Base-by-base conservation (phyloP, 2,329 filamentous ascomycete species). In the Talaromyces sp. region DNA sequence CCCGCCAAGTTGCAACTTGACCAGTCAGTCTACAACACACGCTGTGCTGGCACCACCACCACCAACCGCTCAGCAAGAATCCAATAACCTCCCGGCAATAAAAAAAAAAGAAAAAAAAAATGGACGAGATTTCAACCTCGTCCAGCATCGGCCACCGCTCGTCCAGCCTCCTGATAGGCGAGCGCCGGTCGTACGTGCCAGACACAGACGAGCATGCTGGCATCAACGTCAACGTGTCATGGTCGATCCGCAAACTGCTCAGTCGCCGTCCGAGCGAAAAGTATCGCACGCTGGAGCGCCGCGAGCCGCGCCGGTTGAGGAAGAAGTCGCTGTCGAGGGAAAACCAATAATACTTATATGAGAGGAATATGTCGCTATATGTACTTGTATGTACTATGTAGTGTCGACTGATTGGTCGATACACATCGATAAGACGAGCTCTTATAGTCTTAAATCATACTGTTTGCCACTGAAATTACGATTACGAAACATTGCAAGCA, bases 251-350 rank as follows among this genome's bases (percentile, higher is more conserved):
- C 58, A 68, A 65, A 47, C 65, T 72, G 19, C 60, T 73, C 44
- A 64, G 65, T 36, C 67, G 70, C 22, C 66, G 67, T 55, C 65
- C 66, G 54, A 72, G 67, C 28, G 36, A 60, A 28, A 69, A 67
- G 47, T 73, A 73, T 67, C 67, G 68, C 27, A 65, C 70, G 51
- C 65, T 72, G 54, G 71, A 73, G 58, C 66, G 62, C 36, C 49
- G 68, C 59, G 70, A 73, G 60, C 69, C 70, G 55, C 72, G 71
- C 57, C 66, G 70, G 42, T 63, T 73, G 61, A 62, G 70, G 55
- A 73, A 73, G 63, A 68, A 69, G 47, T 63, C 61, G 22, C 39
- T 62, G 51, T 59, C 60, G 27, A n/a, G 22, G 27, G 11, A 53
- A 2, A 17, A n/a, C 6, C 25, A 5, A 30, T 53, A 5, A 39